A percentile compares a stretch with the other conserved stretches of the same genome.
These are phyloP conservation scores for Talaromyces pinophilus DNA, from an alignment of 2,329 filamentous ascomycete genomes.

Conservation along the genomic window DNA sequence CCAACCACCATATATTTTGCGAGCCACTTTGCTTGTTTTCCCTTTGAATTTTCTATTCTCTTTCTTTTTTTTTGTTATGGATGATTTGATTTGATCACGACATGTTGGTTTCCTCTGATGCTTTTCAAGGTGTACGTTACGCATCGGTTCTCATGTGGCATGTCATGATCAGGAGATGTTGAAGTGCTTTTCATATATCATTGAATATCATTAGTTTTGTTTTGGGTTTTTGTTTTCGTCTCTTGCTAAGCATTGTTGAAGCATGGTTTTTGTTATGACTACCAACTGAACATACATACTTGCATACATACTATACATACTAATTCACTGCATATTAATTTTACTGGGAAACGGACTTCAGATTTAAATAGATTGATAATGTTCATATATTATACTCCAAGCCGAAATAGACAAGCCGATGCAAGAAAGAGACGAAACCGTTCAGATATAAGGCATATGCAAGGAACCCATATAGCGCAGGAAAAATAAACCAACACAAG, in stretches of 20 bases:
- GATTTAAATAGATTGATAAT: neutral
- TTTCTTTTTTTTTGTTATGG: neutral
- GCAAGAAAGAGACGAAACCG: neutral
- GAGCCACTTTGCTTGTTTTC: neutral
- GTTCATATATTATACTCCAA: conserved; percentile 6
- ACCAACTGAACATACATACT: conserved; percentile 8
- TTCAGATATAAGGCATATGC: conserved; percentile 3
- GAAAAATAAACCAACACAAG: neutral
- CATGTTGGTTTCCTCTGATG: neutral
- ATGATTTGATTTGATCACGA: conserved; percentile 6
- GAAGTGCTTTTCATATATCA: neutral
- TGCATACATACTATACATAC: conserved; percentile 14
- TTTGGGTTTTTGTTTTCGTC: neutral
- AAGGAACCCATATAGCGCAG: conserved; percentile 12
- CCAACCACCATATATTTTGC: conserved; percentile 10
- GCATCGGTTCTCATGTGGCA: neutral
- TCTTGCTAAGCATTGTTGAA: neutral
- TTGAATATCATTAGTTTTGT: neutral
- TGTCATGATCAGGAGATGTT: neutral
- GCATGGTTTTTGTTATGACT: neutral
- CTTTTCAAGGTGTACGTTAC: conserved; percentile 1
- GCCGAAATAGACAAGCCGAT: neutral
- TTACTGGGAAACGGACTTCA: neutral
- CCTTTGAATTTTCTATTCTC: neutral
- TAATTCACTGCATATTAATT: conserved; percentile 5